A percentile compares a stretch with the other conserved stretches of the same genome.
These are phyloP conservation scores for Coccomyxa subellipsoidea DNA, from an alignment of 163 green algal species.

Conservation along the genomic window DNA sequence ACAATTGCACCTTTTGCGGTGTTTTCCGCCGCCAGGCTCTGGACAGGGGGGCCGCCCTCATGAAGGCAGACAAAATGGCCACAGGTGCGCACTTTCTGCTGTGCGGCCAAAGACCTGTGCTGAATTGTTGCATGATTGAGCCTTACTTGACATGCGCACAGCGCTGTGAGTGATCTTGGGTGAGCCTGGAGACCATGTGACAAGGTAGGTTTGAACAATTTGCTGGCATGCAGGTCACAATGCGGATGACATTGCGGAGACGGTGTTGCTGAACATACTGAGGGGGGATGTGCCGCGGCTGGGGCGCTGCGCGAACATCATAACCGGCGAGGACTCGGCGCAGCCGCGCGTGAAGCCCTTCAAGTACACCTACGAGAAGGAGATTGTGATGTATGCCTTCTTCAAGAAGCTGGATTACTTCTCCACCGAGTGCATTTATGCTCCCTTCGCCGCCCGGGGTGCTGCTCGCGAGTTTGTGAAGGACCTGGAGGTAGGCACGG, in stretches of 20 bases:
- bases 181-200: no score
- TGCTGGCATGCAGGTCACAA: slow-evolving; percentile 74
- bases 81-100: slow-evolving; percentile 74
- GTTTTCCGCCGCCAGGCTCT: slow-evolving; percentile 91
- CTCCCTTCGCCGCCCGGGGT: slow-evolving; percentile 83
- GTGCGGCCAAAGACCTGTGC: no score
- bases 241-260: slow-evolving; percentile 97
- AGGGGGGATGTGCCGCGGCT: slow-evolving; percentile 85
- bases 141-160: no score
- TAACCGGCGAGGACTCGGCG: slow-evolving; percentile 71
- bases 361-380: slow-evolving; percentile 92
- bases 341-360: slow-evolving; percentile 96
- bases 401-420: slow-evolving; percentile 99
- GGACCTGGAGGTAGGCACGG: slow-evolving; percentile 82
- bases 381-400: slow-evolving; percentile 99
- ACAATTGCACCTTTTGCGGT: slow-evolving; percentile 99
- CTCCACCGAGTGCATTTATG: slow-evolving; percentile 94
- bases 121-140: no score
- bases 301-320: slow-evolving; percentile 68
- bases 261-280: slow-evolving; percentile 95
- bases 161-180: no score
- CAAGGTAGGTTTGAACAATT: no score
- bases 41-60: slow-evolving; percentile 73
- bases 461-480: slow-evolving; percentile 90
- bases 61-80: slow-evolving; percentile 81